Percentiles rank a stretch among this genome's conserved stretches.
These are phyloP conservation scores for Epichloe sp. DNA, from an alignment of 2,329 filamentous ascomycete genomes.

Conservation along the genomic window DNA sequence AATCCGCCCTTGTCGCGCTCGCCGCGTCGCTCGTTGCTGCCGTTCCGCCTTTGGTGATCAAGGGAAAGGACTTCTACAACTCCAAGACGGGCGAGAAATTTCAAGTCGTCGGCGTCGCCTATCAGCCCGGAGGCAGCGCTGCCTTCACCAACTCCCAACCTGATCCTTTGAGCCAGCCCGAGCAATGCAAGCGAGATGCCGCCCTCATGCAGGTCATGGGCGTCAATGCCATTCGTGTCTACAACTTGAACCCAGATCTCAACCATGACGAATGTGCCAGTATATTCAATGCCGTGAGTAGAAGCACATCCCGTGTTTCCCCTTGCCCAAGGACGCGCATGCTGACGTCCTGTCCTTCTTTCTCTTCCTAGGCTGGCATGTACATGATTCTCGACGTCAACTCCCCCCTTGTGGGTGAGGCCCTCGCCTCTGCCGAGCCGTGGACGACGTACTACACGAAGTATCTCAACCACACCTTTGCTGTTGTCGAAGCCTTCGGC, in stretches of 20 bases:
- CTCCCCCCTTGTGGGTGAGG: constrained; percentile 44
- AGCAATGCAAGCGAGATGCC: constrained; percentile 49
- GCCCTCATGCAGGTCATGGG: constrained; percentile 52
- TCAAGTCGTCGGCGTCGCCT: constrained; percentile 54
- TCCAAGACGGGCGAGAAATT: constrained; percentile 44
- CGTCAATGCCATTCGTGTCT: constrained; percentile 56
- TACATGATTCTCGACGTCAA: constrained; percentile 60
- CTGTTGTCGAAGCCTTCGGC: constrained; percentile 54
- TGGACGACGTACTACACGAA: constrained; percentile 45
- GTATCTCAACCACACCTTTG: constrained; percentile 55
- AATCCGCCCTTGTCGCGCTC: constrained; percentile 37
- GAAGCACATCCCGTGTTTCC: not conserved
- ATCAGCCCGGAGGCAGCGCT: constrained; percentile 54
- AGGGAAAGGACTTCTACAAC: constrained; percentile 48
- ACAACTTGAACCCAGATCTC: constrained; percentile 51
- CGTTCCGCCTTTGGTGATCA: constrained; percentile 42
- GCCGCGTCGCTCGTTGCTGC: constrained; percentile 40
- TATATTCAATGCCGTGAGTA: constrained; percentile 47
- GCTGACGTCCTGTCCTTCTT: not conserved
- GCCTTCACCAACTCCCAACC: constrained; percentile 40
- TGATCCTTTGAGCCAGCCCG: constrained; percentile 47
- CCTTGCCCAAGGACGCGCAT: not conserved
- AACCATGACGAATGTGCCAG: constrained; percentile 56
- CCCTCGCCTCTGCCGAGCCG: constrained; percentile 39
- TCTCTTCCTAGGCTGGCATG: constrained; percentile 38